These are phyloP conservation scores for Phialophora chinensis DNA, from an alignment of 2,329 filamentous ascomycete species.

Conservation along the genomic window DNA sequence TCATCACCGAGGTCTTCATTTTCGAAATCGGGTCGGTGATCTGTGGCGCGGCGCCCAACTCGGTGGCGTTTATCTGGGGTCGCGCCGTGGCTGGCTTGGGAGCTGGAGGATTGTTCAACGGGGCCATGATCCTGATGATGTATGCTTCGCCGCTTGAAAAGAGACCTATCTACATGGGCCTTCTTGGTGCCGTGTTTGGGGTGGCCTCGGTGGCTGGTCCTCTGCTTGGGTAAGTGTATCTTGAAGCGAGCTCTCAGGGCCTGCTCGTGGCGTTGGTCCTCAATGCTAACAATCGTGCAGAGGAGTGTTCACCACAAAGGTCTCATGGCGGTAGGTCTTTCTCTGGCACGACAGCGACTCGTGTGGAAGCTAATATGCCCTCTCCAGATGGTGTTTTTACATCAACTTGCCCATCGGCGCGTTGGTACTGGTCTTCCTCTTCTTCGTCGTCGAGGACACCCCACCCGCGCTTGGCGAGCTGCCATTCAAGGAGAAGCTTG, in stretches of 20 bases:
- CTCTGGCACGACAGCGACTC: background rate
- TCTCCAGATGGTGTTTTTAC: conserved; percentile 38
- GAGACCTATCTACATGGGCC: conserved; percentile 37
- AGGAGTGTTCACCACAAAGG: conserved; percentile 49
- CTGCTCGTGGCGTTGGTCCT: background rate
- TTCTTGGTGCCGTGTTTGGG: conserved; percentile 41
- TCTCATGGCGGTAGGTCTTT: conserved; percentile 37
- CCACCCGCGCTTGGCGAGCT: conserved; percentile 41
- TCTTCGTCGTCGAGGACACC: conserved; percentile 8
- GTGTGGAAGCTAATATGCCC: background rate
- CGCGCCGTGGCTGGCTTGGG: conserved; percentile 51
- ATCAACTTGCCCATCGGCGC: conserved; percentile 46
- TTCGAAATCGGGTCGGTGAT: conserved; percentile 53
- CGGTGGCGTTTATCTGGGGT: conserved; percentile 49
- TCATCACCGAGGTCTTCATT: conserved; percentile 48
- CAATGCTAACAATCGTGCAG: conserved; percentile 31
- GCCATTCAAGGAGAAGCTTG: conserved; percentile 16
- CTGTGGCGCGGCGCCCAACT: conserved; percentile 49
- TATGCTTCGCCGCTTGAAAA: conserved; percentile 40
- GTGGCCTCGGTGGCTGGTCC: conserved; percentile 50
- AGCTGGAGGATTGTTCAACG: conserved; percentile 48
- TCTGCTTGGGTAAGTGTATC: conserved; percentile 42
- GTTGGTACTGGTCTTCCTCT: conserved; percentile 39
- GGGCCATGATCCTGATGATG: conserved; percentile 43
- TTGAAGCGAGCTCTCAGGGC: background rate